Conservation (phyloP, 345 rosid species). For the Citrus medica region DNA sequence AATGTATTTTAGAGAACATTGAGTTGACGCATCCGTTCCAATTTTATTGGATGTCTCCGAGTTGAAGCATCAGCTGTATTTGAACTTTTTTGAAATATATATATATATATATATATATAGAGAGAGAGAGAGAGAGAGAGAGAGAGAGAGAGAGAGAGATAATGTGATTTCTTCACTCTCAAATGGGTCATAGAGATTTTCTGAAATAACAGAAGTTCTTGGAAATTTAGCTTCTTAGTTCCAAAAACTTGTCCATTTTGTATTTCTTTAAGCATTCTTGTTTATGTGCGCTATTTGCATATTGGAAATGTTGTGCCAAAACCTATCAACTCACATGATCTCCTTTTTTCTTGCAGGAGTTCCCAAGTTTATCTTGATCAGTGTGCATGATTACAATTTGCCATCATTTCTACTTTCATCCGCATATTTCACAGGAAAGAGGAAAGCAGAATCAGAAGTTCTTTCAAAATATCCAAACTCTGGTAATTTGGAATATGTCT, state of each 20-base stretch:
- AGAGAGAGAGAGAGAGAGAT: too few relatives aligned
- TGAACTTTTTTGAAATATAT: background rate
- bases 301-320: background rate
- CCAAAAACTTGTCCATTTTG: background rate
- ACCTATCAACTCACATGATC: background rate
- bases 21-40: background rate
- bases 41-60: too few relatives aligned
- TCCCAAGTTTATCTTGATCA: conserved; percentile 78
- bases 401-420: conserved; percentile 77
- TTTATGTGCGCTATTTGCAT: background rate
- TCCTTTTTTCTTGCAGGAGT: conserved; percentile 44
- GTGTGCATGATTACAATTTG: conserved; percentile 88
- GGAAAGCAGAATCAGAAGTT: conserved; percentile 84
- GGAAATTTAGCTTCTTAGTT: conserved; percentile 1
- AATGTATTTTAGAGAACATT: background rate
- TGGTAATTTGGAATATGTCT: conserved; percentile 36
- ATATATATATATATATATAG: too few relatives aligned
- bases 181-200: background rate
- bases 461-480: conserved; percentile 82
- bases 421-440: conserved; percentile 87
- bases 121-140: too few relatives aligned
- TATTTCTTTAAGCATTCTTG: background rate
- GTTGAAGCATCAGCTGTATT: background rate
- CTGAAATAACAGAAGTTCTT: background rate
- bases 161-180: background rate